Percentiles rank a stretch among this genome's conserved stretches.
These are phyloP conservation scores for Vigna hirtella DNA, from an alignment of 306 rosid genomes.

Conservation along the genomic window DNA sequence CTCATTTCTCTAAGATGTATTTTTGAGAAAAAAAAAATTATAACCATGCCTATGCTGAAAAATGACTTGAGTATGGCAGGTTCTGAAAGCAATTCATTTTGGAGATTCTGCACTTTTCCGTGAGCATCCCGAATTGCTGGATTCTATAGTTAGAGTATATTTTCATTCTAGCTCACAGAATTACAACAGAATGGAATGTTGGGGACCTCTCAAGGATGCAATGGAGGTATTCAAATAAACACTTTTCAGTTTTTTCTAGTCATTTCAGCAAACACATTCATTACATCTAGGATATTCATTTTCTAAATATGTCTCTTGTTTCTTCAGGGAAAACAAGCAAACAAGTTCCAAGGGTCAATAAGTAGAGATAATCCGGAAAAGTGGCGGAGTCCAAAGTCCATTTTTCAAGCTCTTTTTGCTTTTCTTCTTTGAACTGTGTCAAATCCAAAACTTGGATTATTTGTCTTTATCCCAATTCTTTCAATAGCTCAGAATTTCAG, in stretches of 20 bases:
- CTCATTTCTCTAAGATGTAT: background rate
- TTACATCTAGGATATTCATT: background rate
- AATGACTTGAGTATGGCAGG: constrained; percentile 55
- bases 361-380: constrained; percentile 53
- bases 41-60: constrained; percentile 11
- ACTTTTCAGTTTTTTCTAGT: background rate
- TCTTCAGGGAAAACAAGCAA: constrained; percentile 67
- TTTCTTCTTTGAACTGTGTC: constrained; percentile 69
- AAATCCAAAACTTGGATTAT: constrained; percentile 41
- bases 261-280: background rate
- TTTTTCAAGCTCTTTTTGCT: constrained; percentile 86
- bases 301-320: constrained; percentile 28
- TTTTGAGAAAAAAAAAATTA: background rate
- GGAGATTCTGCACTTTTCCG: constrained; percentile 79
- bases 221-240: constrained; percentile 57
- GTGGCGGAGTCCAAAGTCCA: constrained; percentile 70
- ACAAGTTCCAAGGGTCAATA: constrained; percentile 56
- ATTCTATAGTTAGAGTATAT: constrained; percentile 79
- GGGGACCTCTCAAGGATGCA: constrained; percentile 92
- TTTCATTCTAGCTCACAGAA: constrained; percentile 84
- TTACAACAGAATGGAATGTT: constrained; percentile 84
- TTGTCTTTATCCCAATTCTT: constrained; percentile 42
- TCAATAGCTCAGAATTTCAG: constrained; percentile 39
- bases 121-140: constrained; percentile 78
- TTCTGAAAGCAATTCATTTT: constrained; percentile 75